These are phyloP conservation scores for Mycotypha africana DNA, from an alignment of 371 early-diverging fungal genomes.

Conservation along the genomic window DNA sequence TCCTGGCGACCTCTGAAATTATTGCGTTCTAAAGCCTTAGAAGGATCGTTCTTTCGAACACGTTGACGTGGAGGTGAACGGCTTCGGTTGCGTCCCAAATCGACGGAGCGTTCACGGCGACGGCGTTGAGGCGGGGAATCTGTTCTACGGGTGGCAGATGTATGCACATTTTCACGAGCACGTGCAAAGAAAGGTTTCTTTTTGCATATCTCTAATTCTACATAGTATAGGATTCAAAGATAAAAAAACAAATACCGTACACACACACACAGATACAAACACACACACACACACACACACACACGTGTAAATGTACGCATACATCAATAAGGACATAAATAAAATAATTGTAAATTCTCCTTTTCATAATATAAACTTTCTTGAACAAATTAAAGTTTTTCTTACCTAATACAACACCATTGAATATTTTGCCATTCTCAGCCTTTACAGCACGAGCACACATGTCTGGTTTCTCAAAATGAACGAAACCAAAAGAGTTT, in stretches of 20 bases:
- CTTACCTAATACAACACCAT: slow-evolving; percentile 36
- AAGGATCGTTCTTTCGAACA: slow-evolving; percentile 1
- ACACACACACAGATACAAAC: too few relatives aligned
- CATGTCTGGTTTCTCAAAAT: slow-evolving; percentile 31
- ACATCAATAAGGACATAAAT: too few relatives aligned
- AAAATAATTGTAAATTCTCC: too few relatives aligned
- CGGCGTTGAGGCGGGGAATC: not conserved
- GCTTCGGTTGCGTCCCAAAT: too few relatives aligned
- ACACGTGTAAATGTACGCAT: not conserved
- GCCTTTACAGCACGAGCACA: slow-evolving; percentile 35
- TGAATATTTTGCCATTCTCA: slow-evolving; percentile 35
- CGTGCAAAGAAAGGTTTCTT: slow-evolving; percentile 24
- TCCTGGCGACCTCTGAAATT: not conserved
- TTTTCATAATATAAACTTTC: not conserved
- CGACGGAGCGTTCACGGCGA: not conserved
- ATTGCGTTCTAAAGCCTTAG: not conserved
- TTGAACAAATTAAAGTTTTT: not conserved
- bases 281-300: too few relatives aligned
- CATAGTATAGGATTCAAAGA: not conserved
- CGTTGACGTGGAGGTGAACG: not conserved
- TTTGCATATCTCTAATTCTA: slow-evolving; percentile 25
- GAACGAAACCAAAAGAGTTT: slow-evolving; percentile 35
- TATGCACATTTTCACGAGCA: slow-evolving; percentile 3
- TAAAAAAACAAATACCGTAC: too few relatives aligned
- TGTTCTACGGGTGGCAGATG: not conserved